These are phyloP conservation scores for Leccinum fibrillosum DNA, from an alignment of 768 basidiomycete species.

Conservation along the genomic window DNA sequence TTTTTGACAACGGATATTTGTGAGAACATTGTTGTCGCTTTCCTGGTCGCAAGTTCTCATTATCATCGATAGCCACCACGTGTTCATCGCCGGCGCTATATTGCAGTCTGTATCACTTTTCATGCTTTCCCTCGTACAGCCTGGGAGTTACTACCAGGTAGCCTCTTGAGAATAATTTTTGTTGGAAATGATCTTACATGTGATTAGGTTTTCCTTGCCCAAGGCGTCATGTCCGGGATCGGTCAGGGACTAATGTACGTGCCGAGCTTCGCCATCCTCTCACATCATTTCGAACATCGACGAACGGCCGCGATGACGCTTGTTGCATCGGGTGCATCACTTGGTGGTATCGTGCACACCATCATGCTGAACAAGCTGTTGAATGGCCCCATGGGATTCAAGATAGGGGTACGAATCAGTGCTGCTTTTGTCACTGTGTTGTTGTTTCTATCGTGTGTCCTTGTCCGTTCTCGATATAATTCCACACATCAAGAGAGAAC, in stretches of 20 bases:
- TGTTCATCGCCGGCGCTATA: constrained; percentile 22
- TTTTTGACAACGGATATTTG: constrained; percentile 30
- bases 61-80: background rate
- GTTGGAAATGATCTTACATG: background rate
- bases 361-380: constrained; percentile 53
- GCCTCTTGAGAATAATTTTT: background rate
- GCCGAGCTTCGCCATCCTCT: constrained; percentile 40
- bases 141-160: constrained; percentile 37
- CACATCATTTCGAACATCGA: constrained; percentile 43
- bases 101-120: constrained; percentile 32
- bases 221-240: constrained; percentile 41
- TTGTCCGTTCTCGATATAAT: constrained; percentile 35
- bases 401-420: constrained; percentile 36
- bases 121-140: constrained; percentile 36
- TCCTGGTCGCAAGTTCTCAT: background rate
- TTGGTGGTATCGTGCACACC: constrained; percentile 56
- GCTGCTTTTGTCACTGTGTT: constrained; percentile 37
- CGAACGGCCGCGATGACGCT: constrained; percentile 45
- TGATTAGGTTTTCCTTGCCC: constrained; percentile 39
- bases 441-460: constrained; percentile 36
- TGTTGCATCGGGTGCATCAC: constrained; percentile 43
- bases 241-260: constrained; percentile 44
- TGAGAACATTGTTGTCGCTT: constrained; percentile 5
- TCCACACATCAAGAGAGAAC: background rate
- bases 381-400: constrained; percentile 46